Evolutionary conservation across 2,329 filamentous ascomycete species (phyloP).

Genomic region (Cladophialophora yegresii): DNA sequence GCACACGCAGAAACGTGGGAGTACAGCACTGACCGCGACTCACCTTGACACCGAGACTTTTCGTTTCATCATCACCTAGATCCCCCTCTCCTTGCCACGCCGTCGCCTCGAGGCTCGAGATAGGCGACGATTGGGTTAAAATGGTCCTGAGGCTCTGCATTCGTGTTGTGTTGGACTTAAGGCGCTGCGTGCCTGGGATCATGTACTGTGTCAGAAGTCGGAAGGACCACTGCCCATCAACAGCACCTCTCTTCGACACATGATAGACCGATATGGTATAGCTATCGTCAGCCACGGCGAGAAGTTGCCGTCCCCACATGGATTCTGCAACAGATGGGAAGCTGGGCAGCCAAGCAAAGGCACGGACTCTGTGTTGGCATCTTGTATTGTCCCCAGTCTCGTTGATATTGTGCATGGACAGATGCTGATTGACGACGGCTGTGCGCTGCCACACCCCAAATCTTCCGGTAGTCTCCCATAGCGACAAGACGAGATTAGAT

Average conservation of each 20-base stretch:
- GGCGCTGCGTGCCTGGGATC: neutral
- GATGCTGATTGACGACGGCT: slow-evolving; percentile 54
- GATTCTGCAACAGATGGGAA: slow-evolving; percentile 15
- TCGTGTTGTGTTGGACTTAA: neutral
- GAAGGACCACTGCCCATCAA: slow-evolving; percentile 28
- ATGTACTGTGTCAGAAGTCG: slow-evolving; percentile 14
- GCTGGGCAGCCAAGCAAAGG: slow-evolving; percentile 46
- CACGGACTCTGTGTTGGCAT: slow-evolving; percentile 43
- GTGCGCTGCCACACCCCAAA: slow-evolving; percentile 55
- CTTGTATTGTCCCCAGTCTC: slow-evolving; percentile 35
- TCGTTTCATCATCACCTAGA: neutral
- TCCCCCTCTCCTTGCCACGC: slow-evolving; percentile 5
- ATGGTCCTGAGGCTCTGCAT: slow-evolving; percentile 13
- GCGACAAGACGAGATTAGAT: slow-evolving; percentile 57
- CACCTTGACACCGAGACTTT: slow-evolving; percentile 17
- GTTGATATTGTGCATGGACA: slow-evolving; percentile 38
- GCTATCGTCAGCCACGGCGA: slow-evolving; percentile 45
- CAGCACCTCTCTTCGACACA: slow-evolving; percentile 23
- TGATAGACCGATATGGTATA: slow-evolving; percentile 23
- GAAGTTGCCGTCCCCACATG: slow-evolving; percentile 43
- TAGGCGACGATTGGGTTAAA: slow-evolving; percentile 22
- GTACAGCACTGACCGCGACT: slow-evolving; percentile 16
- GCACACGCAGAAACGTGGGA: slow-evolving; percentile 16
- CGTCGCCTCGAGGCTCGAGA: slow-evolving; percentile 19
- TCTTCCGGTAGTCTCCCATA: slow-evolving; percentile 57